Evolutionary conservation across 441 rosid species (phyloP), one percentile per base, ranked within the genome.

Genomic region (Adansonia gregorii): DNA sequence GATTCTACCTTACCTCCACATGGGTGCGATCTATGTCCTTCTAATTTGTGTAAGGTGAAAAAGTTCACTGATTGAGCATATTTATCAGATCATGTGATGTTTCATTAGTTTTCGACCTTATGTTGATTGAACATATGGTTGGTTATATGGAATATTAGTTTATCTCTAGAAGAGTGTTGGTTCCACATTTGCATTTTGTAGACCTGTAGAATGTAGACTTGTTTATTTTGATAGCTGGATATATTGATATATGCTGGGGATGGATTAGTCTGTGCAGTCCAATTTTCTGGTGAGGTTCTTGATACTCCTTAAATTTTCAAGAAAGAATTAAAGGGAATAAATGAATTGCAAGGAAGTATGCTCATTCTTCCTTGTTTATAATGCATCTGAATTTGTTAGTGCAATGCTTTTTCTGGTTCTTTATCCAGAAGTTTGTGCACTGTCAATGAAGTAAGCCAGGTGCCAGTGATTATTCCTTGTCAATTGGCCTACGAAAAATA

Each of bases 31-130:
- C 66, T 88, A 8, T 94, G 97, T 78, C 95, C 97, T 70, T 8
- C 89, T 49, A 86, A 93, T 78, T 81, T 94, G 80, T 94, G 98
- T 88, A 93, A 94, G 97, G 98, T 92, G 83, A 65, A 59, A 0
- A 3, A 39, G 22, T 55, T 60, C 49, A 12, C 11, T 31, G 15
- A 51, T 70, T 15, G 46, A 48, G 6, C 35, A 48, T 48, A 31
- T 51, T 24, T 70, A 1, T 31, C 24, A 27, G 31, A 27, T 68
- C 49, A 48, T 68, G 17, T 27, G 46, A 78, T 73, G 48, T 45
- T 56, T 67, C 24, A 6, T 69, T 60, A 27, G 9, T 55, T 24
- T 39, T 17, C 20, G 12, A 56, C 55, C 17, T 72, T n/a, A 8
- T 55, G 65, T 39, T 31, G 64, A 72, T 72, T 54, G 61, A 72